These are phyloP conservation scores for Bipolaris sorokiniana DNA, from an alignment of 2,329 filamentous ascomycete species.

Conservation along the genomic window DNA sequence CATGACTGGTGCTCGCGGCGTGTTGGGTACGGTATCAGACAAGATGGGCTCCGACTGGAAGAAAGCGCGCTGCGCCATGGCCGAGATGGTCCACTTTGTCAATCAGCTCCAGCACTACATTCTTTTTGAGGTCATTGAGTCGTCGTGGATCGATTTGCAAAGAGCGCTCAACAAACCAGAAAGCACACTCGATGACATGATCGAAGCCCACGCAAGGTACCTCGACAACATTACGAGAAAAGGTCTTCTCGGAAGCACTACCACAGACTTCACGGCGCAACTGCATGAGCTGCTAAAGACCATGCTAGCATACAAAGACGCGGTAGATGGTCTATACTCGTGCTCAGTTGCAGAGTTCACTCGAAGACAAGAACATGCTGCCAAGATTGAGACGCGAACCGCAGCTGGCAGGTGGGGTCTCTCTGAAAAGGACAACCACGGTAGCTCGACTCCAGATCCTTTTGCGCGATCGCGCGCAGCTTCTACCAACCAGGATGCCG, in stretches of 20 bases:
- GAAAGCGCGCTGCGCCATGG: slow-evolving; percentile 81
- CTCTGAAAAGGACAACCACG: slow-evolving; percentile 57
- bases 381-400: slow-evolving; percentile 71
- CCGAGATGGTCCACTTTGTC: slow-evolving; percentile 98
- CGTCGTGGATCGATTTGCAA: slow-evolving; percentile 91
- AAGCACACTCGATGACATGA: slow-evolving; percentile 92
- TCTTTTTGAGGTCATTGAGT: slow-evolving; percentile 96
- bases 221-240: slow-evolving; percentile 95
- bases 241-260: slow-evolving; percentile 79
- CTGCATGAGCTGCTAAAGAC: slow-evolving; percentile 89
- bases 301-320: slow-evolving; percentile 93
- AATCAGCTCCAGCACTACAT: slow-evolving; percentile 98
- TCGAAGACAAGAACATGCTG: slow-evolving; percentile 81
- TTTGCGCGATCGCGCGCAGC: slow-evolving; percentile 30
- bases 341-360: slow-evolving; percentile 96
- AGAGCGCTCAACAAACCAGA: slow-evolving; percentile 80
- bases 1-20: slow-evolving; percentile 93
- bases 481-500: slow-evolving; percentile 37
- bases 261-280: slow-evolving; percentile 81
- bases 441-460: slow-evolving; percentile 30
- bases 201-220: slow-evolving; percentile 87
- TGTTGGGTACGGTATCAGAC: slow-evolving; percentile 77
- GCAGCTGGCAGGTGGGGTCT: slow-evolving; percentile 69
- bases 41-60: slow-evolving; percentile 85
- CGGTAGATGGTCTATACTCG: slow-evolving; percentile 90